These are phyloP conservation scores for Drechmeria coniospora DNA, from an alignment of 2,329 filamentous ascomycete species.

Conservation along the genomic window DNA sequence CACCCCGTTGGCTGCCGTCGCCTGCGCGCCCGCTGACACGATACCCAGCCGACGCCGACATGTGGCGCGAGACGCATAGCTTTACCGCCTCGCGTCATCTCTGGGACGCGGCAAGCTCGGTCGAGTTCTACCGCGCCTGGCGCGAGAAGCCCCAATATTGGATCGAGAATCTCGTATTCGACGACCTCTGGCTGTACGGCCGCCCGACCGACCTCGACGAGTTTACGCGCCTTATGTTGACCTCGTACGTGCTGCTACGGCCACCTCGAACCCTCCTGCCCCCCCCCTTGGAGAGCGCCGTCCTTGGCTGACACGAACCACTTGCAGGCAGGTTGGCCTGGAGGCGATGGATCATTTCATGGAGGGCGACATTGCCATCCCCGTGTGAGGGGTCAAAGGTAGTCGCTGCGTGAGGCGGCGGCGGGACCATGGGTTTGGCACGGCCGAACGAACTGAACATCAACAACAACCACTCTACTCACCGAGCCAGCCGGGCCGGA, in stretches of 20 bases:
- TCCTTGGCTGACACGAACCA: not conserved
- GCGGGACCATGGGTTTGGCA: too few species aligned
- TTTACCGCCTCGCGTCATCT: conserved; percentile 26
- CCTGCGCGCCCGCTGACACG: conserved; percentile 1
- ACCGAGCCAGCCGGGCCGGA: too few species aligned
- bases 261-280: not conserved
- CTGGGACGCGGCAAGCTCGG: conserved; percentile 25
- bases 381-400: too few species aligned
- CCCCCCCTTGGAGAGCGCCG: not conserved
- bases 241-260: conserved; percentile 20
- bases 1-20: not conserved
- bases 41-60: conserved; percentile 2
- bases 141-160: conserved; percentile 23
- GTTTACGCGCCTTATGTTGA: conserved; percentile 22
- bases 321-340: conserved; percentile 17
- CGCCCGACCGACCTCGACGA: conserved; percentile 22
- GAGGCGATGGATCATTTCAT: conserved; percentile 22
- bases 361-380: conserved; percentile 11
- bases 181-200: conserved; percentile 21
- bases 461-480: too few species aligned
- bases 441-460: too few species aligned
- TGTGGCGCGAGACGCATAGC: conserved; percentile 4
- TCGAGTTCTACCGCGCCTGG: conserved; percentile 28
- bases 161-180: conserved; percentile 18
- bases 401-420: not conserved